These are phyloP conservation scores for Cyberlindnera sargentensis DNA, from an alignment of 805 yeast genomes.

Conservation along the genomic window DNA sequence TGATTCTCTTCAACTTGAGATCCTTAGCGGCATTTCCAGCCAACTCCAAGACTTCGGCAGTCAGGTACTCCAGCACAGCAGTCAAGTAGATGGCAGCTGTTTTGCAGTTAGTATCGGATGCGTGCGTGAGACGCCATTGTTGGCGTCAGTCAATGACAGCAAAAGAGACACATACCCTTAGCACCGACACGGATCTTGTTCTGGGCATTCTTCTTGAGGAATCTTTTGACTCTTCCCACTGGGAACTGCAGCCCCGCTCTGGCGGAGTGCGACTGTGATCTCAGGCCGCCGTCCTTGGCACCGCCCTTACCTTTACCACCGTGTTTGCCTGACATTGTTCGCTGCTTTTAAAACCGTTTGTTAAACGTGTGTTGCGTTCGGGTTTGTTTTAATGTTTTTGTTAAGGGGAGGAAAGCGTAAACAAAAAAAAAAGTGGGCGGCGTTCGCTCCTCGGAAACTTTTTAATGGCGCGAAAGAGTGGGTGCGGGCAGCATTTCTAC, in stretches of 20 bases:
- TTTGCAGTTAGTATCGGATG: constrained; percentile 5
- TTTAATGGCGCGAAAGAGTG: not conserved
- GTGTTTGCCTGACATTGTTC: constrained; percentile 85
- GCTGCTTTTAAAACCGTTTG: not conserved
- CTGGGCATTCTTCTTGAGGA: constrained; percentile 84
- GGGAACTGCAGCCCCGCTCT: constrained; percentile 96
- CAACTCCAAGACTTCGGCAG: constrained; percentile 95
- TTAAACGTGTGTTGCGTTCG: constrained; percentile 1
- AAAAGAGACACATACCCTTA: constrained; percentile 31
- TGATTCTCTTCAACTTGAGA: constrained; percentile 89
- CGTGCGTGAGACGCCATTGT: no score
- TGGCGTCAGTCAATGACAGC: not conserved
- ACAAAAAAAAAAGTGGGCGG: not conserved
- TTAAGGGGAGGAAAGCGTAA: constrained; percentile 1
- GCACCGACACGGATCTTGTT: constrained; percentile 80
- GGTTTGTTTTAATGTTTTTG: constrained; percentile 6
- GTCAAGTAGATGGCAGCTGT: constrained; percentile 87
- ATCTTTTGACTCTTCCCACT: constrained; percentile 98
- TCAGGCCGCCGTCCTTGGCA: constrained; percentile 55
- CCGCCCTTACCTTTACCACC: constrained; percentile 97
- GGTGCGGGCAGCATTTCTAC: not conserved
- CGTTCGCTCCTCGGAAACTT: no score
- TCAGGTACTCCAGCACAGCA: constrained; percentile 90
- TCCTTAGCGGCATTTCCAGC: constrained; percentile 99
- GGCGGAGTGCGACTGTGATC: constrained; percentile 83